Conservation (phyloP, 192 early-diverging fungal genomes). For the Neocallimastix lanati region DNA sequence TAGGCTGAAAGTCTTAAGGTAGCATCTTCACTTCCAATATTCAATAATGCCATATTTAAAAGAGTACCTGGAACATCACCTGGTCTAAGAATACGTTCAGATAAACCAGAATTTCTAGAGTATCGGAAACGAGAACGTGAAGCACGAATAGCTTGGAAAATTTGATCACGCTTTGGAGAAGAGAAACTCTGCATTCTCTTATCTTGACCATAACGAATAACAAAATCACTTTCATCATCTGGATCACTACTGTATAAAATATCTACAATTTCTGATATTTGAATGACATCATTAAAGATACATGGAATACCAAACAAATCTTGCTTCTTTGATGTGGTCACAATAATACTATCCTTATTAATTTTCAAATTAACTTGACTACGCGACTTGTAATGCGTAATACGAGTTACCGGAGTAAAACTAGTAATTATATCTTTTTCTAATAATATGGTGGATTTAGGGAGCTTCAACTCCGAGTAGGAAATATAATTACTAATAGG, state of each 20-base stretch:
- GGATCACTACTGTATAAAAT: constrained; percentile 19
- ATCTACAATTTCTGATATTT: constrained; percentile 65
- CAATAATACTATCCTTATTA: constrained; percentile 61
- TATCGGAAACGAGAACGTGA: constrained; percentile 53
- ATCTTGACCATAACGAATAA: constrained; percentile 54
- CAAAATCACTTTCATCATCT: constrained; percentile 50
- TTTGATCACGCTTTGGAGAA: constrained; percentile 50
- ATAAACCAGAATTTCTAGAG: constrained; percentile 34
- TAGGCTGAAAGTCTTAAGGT: constrained; percentile 68
- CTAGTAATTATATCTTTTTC: constrained; percentile 4
- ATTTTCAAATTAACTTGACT: constrained; percentile 68
- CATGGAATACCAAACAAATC: constrained; percentile 54
- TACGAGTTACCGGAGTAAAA: constrained; percentile 49
- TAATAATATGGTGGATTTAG: constrained; percentile 15
- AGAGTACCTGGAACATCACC: constrained; percentile 79
- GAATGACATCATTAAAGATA: constrained; percentile 69
- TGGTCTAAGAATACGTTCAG: constrained; percentile 60
- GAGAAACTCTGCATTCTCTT: constrained; percentile 18
- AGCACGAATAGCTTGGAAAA: constrained; percentile 47
- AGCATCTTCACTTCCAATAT: constrained; percentile 66
- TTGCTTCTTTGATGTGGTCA: constrained; percentile 50
- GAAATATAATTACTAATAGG: constrained; percentile 41
- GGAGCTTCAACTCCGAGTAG: constrained; percentile 51
- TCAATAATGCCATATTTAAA: constrained; percentile 80
- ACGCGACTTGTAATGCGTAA: constrained; percentile 42